Evolutionary conservation across 2,329 filamentous ascomycete genomes (phyloP).

Genomic region (Neurospora sp.): DNA sequence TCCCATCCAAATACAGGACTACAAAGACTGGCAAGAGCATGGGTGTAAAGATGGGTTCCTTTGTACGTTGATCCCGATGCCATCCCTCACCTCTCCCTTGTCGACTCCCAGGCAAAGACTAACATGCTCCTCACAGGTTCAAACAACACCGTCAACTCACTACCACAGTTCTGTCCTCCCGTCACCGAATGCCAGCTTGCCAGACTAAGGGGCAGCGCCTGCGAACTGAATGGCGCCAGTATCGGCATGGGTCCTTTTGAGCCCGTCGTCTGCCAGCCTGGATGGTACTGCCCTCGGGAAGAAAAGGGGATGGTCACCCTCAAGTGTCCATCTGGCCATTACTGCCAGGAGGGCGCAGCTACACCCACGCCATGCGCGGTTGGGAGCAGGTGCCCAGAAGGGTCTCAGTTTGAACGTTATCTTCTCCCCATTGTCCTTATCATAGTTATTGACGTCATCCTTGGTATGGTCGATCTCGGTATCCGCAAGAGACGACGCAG

Average conservation of each 20-base stretch:
- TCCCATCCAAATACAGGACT: constrained; percentile 30
- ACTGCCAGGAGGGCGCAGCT: constrained; percentile 40
- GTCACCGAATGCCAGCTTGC: constrained; percentile 26
- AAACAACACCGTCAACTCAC: constrained; percentile 36
- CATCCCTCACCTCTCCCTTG: background rate
- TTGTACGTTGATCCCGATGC: constrained; percentile 24
- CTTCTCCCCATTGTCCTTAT: constrained; percentile 34
- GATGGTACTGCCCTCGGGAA: constrained; percentile 36
- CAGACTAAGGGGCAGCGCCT: constrained; percentile 26
- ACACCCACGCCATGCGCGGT: constrained; percentile 36
- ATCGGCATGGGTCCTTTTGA: constrained; percentile 38
- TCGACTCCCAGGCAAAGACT: background rate
- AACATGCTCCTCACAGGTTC: constrained; percentile 20
- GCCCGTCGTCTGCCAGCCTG: constrained; percentile 39
- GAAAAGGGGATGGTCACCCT: constrained; percentile 27
- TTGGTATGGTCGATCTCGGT: constrained; percentile 25
- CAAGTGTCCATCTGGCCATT: constrained; percentile 36
- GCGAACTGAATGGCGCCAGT: constrained; percentile 24
- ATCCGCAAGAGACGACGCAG: constrained; percentile 27
- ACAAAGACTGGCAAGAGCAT: constrained; percentile 24
- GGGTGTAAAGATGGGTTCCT: constrained; percentile 33
- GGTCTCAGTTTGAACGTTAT: constrained; percentile 31
- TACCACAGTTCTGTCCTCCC: constrained; percentile 35
- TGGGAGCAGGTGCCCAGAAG: constrained; percentile 36
- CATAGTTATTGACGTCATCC: constrained; percentile 30